Evolutionary conservation across 306 rosid species (phyloP).

Genomic region (Mimosa pudica): DNA sequence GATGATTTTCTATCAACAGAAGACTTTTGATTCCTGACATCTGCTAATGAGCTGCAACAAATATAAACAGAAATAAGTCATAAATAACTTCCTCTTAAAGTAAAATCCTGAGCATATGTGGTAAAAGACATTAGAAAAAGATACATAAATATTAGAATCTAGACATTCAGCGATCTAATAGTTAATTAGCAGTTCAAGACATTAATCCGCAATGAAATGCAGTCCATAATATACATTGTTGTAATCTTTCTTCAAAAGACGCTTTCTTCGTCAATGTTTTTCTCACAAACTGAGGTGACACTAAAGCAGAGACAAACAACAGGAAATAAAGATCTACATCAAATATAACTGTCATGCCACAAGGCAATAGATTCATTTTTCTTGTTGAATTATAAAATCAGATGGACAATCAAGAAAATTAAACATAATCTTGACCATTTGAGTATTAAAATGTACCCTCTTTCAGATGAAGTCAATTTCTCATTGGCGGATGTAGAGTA

Average conservation of each 20-base stretch:
- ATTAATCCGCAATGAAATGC: slow-evolving; percentile 12
- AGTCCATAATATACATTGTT: neutral
- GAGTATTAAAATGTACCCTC: slow-evolving; percentile 44
- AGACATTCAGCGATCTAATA: slow-evolving; percentile 24
- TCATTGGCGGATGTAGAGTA: slow-evolving; percentile 39
- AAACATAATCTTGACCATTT: neutral
- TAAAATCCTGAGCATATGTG: neutral
- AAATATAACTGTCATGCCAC: neutral
- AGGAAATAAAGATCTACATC: neutral
- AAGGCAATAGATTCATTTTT: neutral
- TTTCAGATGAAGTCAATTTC: slow-evolving; percentile 41
- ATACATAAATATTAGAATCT: neutral
- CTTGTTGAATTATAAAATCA: neutral
- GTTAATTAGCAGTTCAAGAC: slow-evolving; percentile 11
- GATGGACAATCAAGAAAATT: neutral
- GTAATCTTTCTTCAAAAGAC: neutral
- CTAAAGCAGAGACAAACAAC: too few species aligned
- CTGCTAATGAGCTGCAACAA: slow-evolving; percentile 55
- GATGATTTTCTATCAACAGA: slow-evolving; percentile 55
- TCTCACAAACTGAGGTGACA: neutral
- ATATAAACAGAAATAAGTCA: slow-evolving; percentile 20
- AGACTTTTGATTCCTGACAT: slow-evolving; percentile 54
- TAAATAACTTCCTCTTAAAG: slow-evolving; percentile 14
- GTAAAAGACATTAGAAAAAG: neutral
- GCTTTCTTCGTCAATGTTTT: neutral